Evolutionary conservation across 345 rosid genomes (phyloP).

Genomic region (Passiflora organensis): DNA sequence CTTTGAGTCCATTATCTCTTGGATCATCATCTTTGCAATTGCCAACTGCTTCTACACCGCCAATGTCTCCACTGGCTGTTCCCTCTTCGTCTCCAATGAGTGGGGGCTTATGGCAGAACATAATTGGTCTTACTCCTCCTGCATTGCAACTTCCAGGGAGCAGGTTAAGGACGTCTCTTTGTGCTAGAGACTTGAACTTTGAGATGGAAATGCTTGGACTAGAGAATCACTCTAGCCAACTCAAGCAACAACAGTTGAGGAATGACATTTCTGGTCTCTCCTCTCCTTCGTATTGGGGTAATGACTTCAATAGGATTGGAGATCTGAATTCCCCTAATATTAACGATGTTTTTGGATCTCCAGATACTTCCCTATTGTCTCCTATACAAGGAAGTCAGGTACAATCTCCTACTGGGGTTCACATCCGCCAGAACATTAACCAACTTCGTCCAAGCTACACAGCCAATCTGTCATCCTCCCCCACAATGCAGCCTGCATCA

Average conservation of each 20-base stretch:
- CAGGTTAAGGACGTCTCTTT: constrained; percentile 66
- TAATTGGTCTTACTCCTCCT: constrained; percentile 61
- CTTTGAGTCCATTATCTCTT: constrained; percentile 51
- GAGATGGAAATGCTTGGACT: constrained; percentile 67
- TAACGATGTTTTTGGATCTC: constrained; percentile 58
- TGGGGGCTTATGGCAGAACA: constrained; percentile 65
- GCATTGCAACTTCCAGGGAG: constrained; percentile 79
- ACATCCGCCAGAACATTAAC: constrained; percentile 60
- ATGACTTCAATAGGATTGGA: constrained; percentile 40
- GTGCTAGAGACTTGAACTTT: constrained; percentile 68
- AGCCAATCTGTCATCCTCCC: constrained; percentile 46
- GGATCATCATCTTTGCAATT: constrained; percentile 45
- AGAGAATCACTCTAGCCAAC: constrained; percentile 33
- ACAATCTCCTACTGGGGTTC: constrained; percentile 62
- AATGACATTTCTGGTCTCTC: constrained; percentile 66
- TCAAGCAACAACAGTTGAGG: constrained; percentile 40
- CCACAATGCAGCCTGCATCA: constrained; percentile 44
- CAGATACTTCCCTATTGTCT: constrained; percentile 51
- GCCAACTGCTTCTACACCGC: constrained; percentile 62
- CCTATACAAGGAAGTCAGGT: constrained; percentile 52
- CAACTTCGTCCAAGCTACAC: constrained; percentile 65
- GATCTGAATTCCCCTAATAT: constrained; percentile 53
- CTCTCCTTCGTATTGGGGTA: constrained; percentile 50
- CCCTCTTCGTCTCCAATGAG: constrained; percentile 67
- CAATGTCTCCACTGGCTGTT: constrained; percentile 63